Base-by-base conservation (phyloP, 345 rosid genomes). In the Zanthoxylum bungeanum region DNA sequence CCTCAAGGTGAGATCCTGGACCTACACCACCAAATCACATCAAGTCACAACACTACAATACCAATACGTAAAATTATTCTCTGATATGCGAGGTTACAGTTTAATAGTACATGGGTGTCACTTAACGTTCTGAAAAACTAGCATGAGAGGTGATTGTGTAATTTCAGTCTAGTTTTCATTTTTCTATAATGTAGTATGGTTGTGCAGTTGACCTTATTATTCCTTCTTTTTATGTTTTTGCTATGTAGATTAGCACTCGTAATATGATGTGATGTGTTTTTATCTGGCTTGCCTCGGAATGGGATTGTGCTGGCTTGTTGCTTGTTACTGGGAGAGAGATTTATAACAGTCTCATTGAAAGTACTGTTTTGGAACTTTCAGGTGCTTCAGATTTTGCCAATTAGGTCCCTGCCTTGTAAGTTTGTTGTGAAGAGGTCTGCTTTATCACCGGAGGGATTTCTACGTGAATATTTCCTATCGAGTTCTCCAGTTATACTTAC, bases 401-500 rank as follows among this genome's bases (percentile, higher is more conserved):
- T 57, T 9, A 85, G 86, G 77, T 95, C 99, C 0, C 76, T 95
- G 50, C 81, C 85, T 69, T 61, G 80, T 72, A 78, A 84, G 53
- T 75, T 78, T 73, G 99, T 95, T 80, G 86, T 60, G 74, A 95
- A 86, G 90, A 90, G 83, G 82, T 86, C 89, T 64, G 86, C 70
- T 66, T 77, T 89, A 71, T 91, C 97, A 21, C 55, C 92, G 86
- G 98, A 95, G 88, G 91, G 85, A 51, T 95, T 92, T 81, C 84
- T 92, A 28, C 73, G 88, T 33, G 96, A 89, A 53, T 84, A 84
- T 81, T 83, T 92, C 63, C 81, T 82, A 30, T 37, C 85, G 27
- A 93, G 85, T 77, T 82, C 83, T 78, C 99, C 99, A 5, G 96
- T 95, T 77, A 79, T 92, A 68, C 85, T 92, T 77, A 91, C 86